Base-by-base conservation (phyloP, 768 basidiomycete species). In the Mycena vulgaris region DNA sequence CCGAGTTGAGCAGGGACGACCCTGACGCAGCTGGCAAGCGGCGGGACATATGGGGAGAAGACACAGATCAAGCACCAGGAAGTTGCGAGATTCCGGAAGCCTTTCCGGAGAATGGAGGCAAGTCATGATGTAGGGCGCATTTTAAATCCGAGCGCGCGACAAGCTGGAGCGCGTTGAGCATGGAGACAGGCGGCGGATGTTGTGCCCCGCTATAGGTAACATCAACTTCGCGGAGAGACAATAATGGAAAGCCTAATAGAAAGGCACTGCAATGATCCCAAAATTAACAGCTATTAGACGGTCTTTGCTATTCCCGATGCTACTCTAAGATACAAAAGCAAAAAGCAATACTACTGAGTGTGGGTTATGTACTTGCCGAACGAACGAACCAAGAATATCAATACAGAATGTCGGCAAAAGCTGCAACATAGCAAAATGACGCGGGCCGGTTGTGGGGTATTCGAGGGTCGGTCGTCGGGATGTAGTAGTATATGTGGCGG, bases 401-500 rank as follows among this genome's bases (percentile, higher is more conserved):
- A 70, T 70, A 70, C 69, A 70, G 39, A 62, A 70, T 66, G 69
- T 66, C 37, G 69, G 33, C 64, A 64, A 66, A 52, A 66, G 27
- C 17, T 62, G 64, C 60, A 61, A 59, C 69, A 70, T 67, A 60
- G 53, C 47, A 69, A 63, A 62, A 68, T 62, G 67, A 69, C 60
- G 62, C 60, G 45, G 48, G 64, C 63, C 58, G 51, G 42, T 35
- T n/a, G 51, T 27, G 28, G 68, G 69, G 69, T 70, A 70, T 70
- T 66, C 69, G 39, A 66, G 68, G 68, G 61, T 69, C 68, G 66
- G 69, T 70, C 69, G 69, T 66, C 69, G 64, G 57, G 69, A 42
- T 70, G 69, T 65, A 70, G 63, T 70, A 70, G 52, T 62, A 61
- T 60, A 62, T 16, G 52, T 62, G 5, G n/a, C 28, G 49, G 48